Conservation (phyloP, 2,329 filamentous ascomycete species). For the Claviceps sp. region DNA sequence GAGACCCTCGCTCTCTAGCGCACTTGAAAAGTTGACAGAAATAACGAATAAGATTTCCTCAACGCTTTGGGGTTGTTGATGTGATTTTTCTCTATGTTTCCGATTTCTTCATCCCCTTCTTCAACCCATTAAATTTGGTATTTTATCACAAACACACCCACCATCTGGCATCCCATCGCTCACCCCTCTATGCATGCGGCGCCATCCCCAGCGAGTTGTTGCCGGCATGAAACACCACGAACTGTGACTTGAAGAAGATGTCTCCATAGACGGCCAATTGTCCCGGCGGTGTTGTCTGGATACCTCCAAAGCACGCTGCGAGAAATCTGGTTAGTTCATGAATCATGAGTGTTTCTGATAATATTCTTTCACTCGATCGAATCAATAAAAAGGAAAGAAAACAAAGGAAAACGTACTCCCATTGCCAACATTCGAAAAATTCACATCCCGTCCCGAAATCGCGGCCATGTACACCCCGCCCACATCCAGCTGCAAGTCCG, state of each 20-base stretch:
- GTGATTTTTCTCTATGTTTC: too few relatives aligned
- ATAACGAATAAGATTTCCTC: too few relatives aligned
- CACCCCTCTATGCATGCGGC: slow-evolving; percentile 8
- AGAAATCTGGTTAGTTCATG: background rate
- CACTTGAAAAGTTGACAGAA: too few relatives aligned
- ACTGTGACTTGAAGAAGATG: slow-evolving; percentile 48
- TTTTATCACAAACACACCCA: background rate
- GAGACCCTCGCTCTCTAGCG: too few relatives aligned
- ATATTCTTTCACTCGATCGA: background rate
- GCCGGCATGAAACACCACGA: slow-evolving; percentile 42
- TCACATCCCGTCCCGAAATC: slow-evolving; percentile 38
- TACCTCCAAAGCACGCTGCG: slow-evolving; percentile 52
- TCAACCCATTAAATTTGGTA: background rate
- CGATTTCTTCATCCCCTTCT: background rate
- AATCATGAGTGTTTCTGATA: background rate
- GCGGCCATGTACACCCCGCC: slow-evolving; percentile 43
- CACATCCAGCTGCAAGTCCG: slow-evolving; percentile 39
- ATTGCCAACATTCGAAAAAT: slow-evolving; percentile 36
- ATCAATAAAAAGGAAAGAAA: background rate
- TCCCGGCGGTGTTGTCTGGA: slow-evolving; percentile 42
- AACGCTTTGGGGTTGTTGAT: too few relatives aligned
- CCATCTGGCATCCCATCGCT: background rate
- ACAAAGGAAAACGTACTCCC: slow-evolving; percentile 27
- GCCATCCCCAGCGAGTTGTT: slow-evolving; percentile 42
- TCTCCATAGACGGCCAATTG: slow-evolving; percentile 49